phyloP scores from a whole-genome alignment of 345 rosid species.

The Hypericum perforatum region DNA sequence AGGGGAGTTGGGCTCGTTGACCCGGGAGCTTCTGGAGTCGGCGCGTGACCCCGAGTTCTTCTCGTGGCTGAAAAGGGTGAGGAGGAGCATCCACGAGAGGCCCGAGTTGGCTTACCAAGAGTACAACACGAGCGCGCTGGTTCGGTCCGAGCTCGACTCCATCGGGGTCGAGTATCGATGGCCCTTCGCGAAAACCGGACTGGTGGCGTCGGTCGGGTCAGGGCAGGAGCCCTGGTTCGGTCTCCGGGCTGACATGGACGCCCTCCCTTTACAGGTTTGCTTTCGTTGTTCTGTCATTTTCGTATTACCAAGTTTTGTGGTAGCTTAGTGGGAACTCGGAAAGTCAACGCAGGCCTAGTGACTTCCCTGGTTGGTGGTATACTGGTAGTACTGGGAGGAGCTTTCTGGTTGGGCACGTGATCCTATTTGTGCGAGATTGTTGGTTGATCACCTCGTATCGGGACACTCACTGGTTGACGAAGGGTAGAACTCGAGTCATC shows the following conservation, averaged over 20 bases:
- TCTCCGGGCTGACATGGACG: constrained; percentile 55
- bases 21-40: constrained; percentile 6
- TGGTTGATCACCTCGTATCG: too few species aligned
- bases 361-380: too few species aligned
- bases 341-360: too few species aligned
- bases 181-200: constrained; percentile 44
- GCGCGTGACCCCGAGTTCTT: constrained; percentile 34
- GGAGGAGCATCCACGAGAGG: constrained; percentile 40
- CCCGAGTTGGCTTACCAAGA: constrained; percentile 46
- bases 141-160: constrained; percentile 31
- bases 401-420: too few species aligned
- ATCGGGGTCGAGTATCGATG: constrained; percentile 34
- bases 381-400: too few species aligned
- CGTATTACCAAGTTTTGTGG: background rate
- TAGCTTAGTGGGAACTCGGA: too few species aligned
- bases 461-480: too few species aligned
- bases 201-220: constrained; percentile 37
- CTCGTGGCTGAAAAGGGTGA: constrained; percentile 28
- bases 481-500: too few species aligned
- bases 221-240: constrained; percentile 40
- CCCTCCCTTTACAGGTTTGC: constrained; percentile 41
- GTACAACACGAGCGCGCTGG: constrained; percentile 26
- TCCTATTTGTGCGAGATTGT: too few species aligned
- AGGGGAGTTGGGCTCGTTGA: background rate
- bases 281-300: background rate